Base-by-base conservation (phyloP, 768 basidiomycete species). In the Exidia glandulosa region DNA sequence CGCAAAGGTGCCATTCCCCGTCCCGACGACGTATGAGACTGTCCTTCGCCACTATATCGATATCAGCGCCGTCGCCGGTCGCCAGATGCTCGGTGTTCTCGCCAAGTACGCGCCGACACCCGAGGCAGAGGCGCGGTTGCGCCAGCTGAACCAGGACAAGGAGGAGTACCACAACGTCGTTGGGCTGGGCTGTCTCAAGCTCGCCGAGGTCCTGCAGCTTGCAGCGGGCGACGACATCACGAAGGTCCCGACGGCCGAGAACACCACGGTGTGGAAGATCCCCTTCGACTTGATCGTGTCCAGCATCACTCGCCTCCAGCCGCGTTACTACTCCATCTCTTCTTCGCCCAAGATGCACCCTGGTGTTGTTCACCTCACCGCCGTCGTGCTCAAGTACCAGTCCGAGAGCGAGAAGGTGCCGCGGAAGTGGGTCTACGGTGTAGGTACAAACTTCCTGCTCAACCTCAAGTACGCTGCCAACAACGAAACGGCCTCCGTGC, bases 1-100 rank as follows among this genome's bases (percentile, higher is more conserved):
- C 32, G 95, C 95, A 60, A 98, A 98, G 73, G 94, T 98, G 60
- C 95, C 95, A 19, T 99, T 98, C 86, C 95, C 96, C 13, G 89
- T 94, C 23, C 95, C 95, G 1, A 94, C 94, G 2, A 97, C 94
- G 7, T 97, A 96, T 67, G 82, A 79, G 61, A 88, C 93, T 55
- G 92, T 97, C 63, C 84, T 99, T 63, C 86, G 94, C 36, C 90
- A 98, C 76, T 99, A 99, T 73, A 86, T 98, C 70, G 95, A 99
- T 69, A 93, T 98, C 70, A 92, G 87, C 66, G 91, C 94, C 37
- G 85, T 94, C 59, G 92, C 88, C 19, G 93, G 93, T 73, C 88
- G 95, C 73, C 96, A 98, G 71, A 87, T 93, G 62, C 85, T 97
- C 41, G 90, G 90, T 47, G 78, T 84, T 32, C 76, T 97, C 57